phyloP scores from a whole-genome alignment of 2,329 filamentous ascomycete genomes.

The Trichoderma lentiforme region DNA sequence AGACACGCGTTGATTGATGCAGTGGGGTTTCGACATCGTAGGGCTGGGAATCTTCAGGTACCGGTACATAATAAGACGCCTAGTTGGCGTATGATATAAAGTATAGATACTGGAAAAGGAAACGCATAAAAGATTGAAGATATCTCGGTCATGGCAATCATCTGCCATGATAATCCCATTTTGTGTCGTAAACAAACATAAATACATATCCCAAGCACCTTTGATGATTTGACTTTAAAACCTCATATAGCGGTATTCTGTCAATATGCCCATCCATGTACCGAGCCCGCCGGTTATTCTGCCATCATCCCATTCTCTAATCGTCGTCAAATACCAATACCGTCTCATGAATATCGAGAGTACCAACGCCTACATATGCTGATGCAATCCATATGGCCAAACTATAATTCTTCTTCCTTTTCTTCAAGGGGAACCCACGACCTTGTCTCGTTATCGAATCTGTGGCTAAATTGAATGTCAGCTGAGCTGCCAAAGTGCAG shows the following conservation, averaged over 20 bases:
- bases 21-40: background rate
- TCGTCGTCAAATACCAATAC: background rate
- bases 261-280: background rate
- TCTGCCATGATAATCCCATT: background rate
- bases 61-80: background rate
- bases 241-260: background rate
- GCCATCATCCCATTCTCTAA: background rate
- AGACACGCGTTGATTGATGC: conserved; percentile 19
- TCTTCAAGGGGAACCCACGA: conserved; percentile 28
- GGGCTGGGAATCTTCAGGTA: background rate
- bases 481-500: too few relatives aligned
- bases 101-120: background rate
- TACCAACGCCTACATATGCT: background rate
- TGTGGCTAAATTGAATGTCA: conserved; percentile 32
- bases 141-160: background rate
- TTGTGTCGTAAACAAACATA: background rate
- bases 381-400: background rate
- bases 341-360: background rate
- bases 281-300: background rate
- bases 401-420: background rate
- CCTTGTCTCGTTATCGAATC: conserved; percentile 39
- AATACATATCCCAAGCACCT: background rate
- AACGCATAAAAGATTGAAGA: background rate
- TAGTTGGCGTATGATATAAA: background rate
- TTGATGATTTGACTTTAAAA: background rate